These are phyloP conservation scores for Panaeolus cyanescens DNA, from an alignment of 768 basidiomycete genomes.

Conservation along the genomic window DNA sequence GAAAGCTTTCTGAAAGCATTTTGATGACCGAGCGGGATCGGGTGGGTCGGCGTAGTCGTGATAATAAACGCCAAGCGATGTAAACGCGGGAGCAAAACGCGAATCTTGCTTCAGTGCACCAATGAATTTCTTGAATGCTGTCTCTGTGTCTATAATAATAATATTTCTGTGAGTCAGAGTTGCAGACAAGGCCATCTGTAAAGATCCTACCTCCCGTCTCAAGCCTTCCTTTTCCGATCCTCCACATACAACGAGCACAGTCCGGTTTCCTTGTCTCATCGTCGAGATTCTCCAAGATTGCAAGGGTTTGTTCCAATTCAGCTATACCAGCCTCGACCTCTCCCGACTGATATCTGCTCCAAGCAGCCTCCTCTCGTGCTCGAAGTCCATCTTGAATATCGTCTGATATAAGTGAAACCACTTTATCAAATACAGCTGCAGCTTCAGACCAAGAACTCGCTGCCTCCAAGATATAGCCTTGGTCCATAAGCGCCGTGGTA, in stretches of 20 bases:
- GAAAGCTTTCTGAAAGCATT: conserved; percentile 98
- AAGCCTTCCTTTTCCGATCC: conserved; percentile 80
- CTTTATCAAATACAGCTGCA: conserved; percentile 57
- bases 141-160: conserved; percentile 49
- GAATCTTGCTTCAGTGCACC: conserved; percentile 73
- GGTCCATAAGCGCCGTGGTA: conserved; percentile 67
- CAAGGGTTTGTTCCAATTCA: conserved; percentile 50
- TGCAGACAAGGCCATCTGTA: background rate
- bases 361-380: conserved; percentile 80
- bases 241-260: conserved; percentile 81
- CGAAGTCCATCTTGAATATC: conserved; percentile 52
- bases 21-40: conserved; percentile 84
- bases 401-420: conserved; percentile 48
- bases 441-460: conserved; percentile 72
- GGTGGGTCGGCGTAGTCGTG: conserved; percentile 66
- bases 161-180: background rate
- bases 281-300: conserved; percentile 43
- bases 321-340: conserved; percentile 46
- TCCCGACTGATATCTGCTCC: conserved; percentile 71
- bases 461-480: conserved; percentile 71
- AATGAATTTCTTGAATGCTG: conserved; percentile 81
- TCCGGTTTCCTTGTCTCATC: conserved; percentile 54
- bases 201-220: conserved; percentile 59
- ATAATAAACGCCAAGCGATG: conserved; percentile 92
- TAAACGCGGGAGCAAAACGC: conserved; percentile 88